Percentiles rank a stretch among this genome's conserved stretches.
Evolutionary conservation across 768 basidiomycete species (phyloP).

Genomic region (Saitozyma podzolica): DNA sequence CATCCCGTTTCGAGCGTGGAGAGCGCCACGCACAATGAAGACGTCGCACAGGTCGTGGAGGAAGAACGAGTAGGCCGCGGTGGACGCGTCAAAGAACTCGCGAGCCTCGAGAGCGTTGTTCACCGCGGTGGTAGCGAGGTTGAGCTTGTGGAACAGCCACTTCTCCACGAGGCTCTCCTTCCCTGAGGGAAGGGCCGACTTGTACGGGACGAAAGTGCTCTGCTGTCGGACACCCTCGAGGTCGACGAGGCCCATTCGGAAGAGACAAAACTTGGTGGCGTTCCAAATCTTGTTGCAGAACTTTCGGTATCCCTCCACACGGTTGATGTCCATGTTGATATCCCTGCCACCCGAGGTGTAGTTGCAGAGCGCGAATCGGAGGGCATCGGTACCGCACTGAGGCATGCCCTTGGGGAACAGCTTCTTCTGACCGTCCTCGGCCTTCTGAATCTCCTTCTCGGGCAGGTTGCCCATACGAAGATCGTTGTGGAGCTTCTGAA

Average conservation of each 20-base stretch:
- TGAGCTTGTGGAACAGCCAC: constrained; percentile 94
- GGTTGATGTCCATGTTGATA: constrained; percentile 92
- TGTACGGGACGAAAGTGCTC: constrained; percentile 70
- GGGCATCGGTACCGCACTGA: constrained; percentile 94
- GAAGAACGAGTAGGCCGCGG: constrained; percentile 88
- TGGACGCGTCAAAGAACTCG: constrained; percentile 92
- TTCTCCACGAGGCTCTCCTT: constrained; percentile 87
- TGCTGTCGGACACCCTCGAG: constrained; percentile 44
- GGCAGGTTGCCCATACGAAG: constrained; percentile 88
- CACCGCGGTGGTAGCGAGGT: constrained; percentile 72
- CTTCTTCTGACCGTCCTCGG: constrained; percentile 93
- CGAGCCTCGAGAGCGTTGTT: constrained; percentile 73
- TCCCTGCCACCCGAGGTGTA: constrained; percentile 93
- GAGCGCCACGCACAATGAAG: constrained; percentile 71
- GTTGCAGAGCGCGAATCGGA: constrained; percentile 91
- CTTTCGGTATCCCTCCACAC: constrained; percentile 97
- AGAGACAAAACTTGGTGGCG: constrained; percentile 98
- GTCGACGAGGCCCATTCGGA: constrained; percentile 73
- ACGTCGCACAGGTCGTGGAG: constrained; percentile 98
- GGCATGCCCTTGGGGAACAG: constrained; percentile 99
- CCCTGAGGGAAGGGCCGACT: constrained; percentile 73
- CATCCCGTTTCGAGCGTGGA: not conserved
- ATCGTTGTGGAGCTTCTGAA: constrained; percentile 81
- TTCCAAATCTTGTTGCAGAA: constrained; percentile 99
- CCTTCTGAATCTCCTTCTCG: constrained; percentile 86